Conservation (phyloP, 2,329 filamentous ascomycete genomes). For the Cryphonectria japonica region DNA sequence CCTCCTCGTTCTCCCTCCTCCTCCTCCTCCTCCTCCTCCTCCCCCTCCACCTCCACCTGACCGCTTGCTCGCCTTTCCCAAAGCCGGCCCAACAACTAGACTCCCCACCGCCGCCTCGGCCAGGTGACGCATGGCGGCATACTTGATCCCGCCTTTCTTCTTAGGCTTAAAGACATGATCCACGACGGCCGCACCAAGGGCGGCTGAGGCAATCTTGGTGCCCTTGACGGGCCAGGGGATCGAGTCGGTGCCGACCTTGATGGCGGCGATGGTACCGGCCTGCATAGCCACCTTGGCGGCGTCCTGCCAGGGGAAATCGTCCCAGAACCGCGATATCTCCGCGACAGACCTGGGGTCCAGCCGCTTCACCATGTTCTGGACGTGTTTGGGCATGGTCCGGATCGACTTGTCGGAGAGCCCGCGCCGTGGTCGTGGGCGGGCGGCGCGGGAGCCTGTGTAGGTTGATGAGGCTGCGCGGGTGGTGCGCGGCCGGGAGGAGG, state of each 20-base stretch:
- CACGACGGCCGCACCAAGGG: slow-evolving; percentile 36
- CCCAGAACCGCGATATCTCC: slow-evolving; percentile 10
- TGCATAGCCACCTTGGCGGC: slow-evolving; percentile 34
- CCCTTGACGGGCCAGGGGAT: slow-evolving; percentile 35
- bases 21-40: not conserved
- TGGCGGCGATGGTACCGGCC: slow-evolving; percentile 34
- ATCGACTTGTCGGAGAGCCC: slow-evolving; percentile 20
- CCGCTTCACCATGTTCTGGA: slow-evolving; percentile 9
- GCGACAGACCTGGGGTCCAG: slow-evolving; percentile 11
- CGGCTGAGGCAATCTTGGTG: slow-evolving; percentile 34
- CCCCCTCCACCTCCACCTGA: not conserved
- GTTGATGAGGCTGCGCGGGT: slow-evolving; percentile 23
- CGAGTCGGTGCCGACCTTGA: slow-evolving; percentile 30
- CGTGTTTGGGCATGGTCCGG: slow-evolving; percentile 18
- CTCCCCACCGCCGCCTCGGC: slow-evolving; percentile 34
- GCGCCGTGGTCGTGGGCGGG: slow-evolving; percentile 15
- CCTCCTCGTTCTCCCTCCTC: not conserved
- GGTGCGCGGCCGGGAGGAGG: slow-evolving; percentile 23
- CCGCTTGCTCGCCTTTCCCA: slow-evolving; percentile 7
- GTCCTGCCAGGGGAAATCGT: slow-evolving; percentile 29
- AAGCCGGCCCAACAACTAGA: slow-evolving; percentile 32
- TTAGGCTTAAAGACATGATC: slow-evolving; percentile 35
- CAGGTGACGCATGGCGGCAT: slow-evolving; percentile 35
- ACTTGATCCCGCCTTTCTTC: slow-evolving; percentile 34
- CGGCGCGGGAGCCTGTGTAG: slow-evolving; percentile 4